These are phyloP conservation scores for Bjerkandera adusta DNA, from an alignment of 1,284 basidiomycete genomes.

Conservation along the genomic window DNA sequence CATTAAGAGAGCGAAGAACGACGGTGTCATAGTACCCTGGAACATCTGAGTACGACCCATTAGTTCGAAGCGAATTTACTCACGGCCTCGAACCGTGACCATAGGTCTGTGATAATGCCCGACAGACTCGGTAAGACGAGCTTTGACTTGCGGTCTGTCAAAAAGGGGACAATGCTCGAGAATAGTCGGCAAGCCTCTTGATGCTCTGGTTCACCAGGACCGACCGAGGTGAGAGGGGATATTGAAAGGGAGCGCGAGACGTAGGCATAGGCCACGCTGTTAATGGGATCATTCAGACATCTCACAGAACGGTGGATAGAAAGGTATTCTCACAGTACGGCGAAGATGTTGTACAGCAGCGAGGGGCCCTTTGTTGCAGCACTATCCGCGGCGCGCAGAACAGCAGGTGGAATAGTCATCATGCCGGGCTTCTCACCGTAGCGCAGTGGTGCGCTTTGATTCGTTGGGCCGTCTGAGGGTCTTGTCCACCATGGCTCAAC, in stretches of 20 bases:
- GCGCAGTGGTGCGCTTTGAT: conserved; percentile 12
- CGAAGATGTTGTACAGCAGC: conserved; percentile 63
- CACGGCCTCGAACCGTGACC: conserved; percentile 57
- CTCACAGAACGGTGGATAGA: not conserved
- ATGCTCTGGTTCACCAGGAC: conserved; percentile 39
- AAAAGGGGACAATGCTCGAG: conserved; percentile 56
- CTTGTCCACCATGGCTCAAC: conserved; percentile 30
- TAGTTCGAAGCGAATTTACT: conserved; percentile 23
- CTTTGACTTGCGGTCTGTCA: conserved; percentile 54
- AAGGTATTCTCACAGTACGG: conserved; percentile 53
- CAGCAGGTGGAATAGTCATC: conserved; percentile 46
- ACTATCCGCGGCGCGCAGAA: conserved; percentile 38
- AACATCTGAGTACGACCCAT: conserved; percentile 13
- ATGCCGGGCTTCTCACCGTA: conserved; percentile 42
- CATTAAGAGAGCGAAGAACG: conserved; percentile 50
- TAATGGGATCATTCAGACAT: not conserved
- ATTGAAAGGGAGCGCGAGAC: conserved; percentile 55
- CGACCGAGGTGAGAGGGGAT: conserved; percentile 48
- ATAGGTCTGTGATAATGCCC: conserved; percentile 53
- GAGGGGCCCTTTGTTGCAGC: conserved; percentile 33
- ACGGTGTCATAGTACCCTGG: conserved; percentile 45
- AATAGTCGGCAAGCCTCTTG: conserved; percentile 46
- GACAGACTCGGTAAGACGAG: conserved; percentile 46
- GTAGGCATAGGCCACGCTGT: conserved; percentile 66
- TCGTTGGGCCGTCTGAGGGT: not conserved